Percentiles rank a stretch among this genome's conserved stretches.
These are phyloP conservation scores for Colletotrichum sp. DNA, from an alignment of 2,329 filamentous ascomycete species.

Conservation along the genomic window DNA sequence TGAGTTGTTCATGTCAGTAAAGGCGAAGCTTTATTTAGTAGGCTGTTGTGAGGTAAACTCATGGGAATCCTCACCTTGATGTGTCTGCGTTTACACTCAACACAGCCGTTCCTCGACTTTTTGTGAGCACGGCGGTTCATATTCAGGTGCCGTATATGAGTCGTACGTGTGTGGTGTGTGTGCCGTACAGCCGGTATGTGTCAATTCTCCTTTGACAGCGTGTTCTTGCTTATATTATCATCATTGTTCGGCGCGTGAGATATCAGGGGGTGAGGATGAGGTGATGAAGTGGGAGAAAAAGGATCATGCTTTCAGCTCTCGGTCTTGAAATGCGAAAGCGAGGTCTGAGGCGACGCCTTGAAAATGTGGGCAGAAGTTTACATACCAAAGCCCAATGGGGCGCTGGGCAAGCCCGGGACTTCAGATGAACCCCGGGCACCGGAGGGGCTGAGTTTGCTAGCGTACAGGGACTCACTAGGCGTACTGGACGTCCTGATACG, in stretches of 20 bases:
- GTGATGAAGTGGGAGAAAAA: not conserved
- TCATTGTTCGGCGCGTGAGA: not conserved
- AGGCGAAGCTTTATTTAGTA: not conserved
- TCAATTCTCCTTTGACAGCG: not conserved
- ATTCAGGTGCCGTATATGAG: not conserved
- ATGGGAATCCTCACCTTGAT: constrained; percentile 28
- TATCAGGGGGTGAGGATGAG: not conserved
- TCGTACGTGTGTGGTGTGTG: not conserved
- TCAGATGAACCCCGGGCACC: not conserved
- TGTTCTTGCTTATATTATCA: not conserved
- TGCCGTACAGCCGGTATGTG: not conserved
- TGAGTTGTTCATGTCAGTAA: not conserved
- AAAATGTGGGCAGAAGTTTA: not conserved
- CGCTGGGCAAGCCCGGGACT: not conserved
- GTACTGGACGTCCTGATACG: not conserved
- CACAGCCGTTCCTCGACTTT: constrained; percentile 35
- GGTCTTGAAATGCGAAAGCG: not conserved
- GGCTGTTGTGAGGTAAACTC: not conserved
- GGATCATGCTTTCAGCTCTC: not conserved
- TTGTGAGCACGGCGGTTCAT: constrained; percentile 26
- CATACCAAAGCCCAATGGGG: not conserved
- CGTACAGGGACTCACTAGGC: not conserved
- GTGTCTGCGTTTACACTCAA: constrained; percentile 35
- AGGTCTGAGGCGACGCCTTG: not conserved
- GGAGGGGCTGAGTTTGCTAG: not conserved